Base-by-base conservation (phyloP, 2,329 filamentous ascomycete genomes). In the Fusarium globosum region DNA sequence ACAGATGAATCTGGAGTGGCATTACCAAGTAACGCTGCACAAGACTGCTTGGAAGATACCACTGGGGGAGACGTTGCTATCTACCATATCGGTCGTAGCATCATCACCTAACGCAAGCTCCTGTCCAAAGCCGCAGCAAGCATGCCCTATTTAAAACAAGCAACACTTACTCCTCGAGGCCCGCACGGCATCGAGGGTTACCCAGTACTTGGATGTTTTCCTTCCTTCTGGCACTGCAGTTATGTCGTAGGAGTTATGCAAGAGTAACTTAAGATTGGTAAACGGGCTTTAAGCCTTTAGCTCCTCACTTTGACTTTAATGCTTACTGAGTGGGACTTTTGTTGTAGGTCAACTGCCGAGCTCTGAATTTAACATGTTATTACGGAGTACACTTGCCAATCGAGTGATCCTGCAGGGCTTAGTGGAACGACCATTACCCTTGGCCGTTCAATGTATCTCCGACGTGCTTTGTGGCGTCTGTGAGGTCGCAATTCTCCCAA, bases 21-120 rank as follows among this genome's bases (percentile, higher is more conserved):
- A 21, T 12, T n/a, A 0, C 0, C 7, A 4, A 8, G 14, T 16
- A 6, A 4, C 4, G 7, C 16, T 48, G 3, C 14, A 15, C 14
- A 16, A 30, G 7, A 7, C 7, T 30, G 4, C 28, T 30, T 30
- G 3, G 0, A 12, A 30, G 3, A n/a, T n/a, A 14, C 20, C 10
- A 7, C 20, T n/a, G 4, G 2, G n/a, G 20, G 10, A 30, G 14
- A 6, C 9, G 0, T 28, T 21, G 1, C 3, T 21, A 7, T 28
- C 13, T 1, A 21, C 28, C 1, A 49, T 4, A 15, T 20, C 14
- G 4, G 10, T 13, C 4, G 20, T 30, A 11, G 14, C 20, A n/a
- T 16, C 18, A 11, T 13, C 10, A 33, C n/a, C 20, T 18, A 0
- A 18, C 16, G 10, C 10, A n/a, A 49, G 2, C 28, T 33, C 7